phyloP scores from a whole-genome alignment of 805 yeast genomes.

The Sugiyamaella boreocaroliniensis region DNA sequence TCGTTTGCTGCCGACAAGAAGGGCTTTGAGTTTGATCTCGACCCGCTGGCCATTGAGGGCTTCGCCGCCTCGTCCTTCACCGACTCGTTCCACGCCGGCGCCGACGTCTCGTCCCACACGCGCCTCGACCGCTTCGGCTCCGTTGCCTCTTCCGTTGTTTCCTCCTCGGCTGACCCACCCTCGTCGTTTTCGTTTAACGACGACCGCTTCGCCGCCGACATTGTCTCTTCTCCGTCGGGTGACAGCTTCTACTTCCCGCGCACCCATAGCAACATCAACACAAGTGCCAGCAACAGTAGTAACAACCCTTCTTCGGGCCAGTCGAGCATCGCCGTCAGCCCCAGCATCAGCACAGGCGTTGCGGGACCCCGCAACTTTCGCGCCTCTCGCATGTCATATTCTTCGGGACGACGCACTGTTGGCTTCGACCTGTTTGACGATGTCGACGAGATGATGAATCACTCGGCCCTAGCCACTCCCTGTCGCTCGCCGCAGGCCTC shows the following conservation, averaged over 20 bases:
- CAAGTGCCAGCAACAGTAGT: conserved; percentile 5
- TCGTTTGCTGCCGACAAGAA: conserved; percentile 8
- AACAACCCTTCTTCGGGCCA: conserved; percentile 1
- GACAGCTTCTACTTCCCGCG: conserved; percentile 2
- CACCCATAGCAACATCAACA: not conserved
- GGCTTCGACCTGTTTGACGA: conserved; percentile 17
- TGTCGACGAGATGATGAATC: conserved; percentile 8
- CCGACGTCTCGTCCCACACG: not conserved
- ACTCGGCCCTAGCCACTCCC: conserved; percentile 13
- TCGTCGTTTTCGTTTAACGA: conserved; percentile 4
- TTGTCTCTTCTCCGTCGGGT: conserved; percentile 3
- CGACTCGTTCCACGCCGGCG: conserved; percentile 11
- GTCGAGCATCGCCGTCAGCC: conserved; percentile 10
- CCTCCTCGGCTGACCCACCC: conserved; percentile 2
- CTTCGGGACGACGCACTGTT: conserved; percentile 3
- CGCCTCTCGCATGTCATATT: conserved; percentile 3
- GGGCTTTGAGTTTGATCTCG: conserved; percentile 36
- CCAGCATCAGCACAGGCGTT: conserved; percentile 10
- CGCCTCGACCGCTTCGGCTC: conserved; percentile 1
- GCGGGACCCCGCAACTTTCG: conserved; percentile 15
- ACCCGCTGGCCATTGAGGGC: conserved; percentile 46
- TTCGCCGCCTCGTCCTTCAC: conserved; percentile 21
- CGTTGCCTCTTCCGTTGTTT: conserved; percentile 1
- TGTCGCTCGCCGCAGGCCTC: conserved; percentile 15
- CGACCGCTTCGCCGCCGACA: conserved; percentile 12